These are phyloP conservation scores for Setaria viridis DNA, from an alignment of 202 grass and related monocot genomes.

Conservation along the genomic window DNA sequence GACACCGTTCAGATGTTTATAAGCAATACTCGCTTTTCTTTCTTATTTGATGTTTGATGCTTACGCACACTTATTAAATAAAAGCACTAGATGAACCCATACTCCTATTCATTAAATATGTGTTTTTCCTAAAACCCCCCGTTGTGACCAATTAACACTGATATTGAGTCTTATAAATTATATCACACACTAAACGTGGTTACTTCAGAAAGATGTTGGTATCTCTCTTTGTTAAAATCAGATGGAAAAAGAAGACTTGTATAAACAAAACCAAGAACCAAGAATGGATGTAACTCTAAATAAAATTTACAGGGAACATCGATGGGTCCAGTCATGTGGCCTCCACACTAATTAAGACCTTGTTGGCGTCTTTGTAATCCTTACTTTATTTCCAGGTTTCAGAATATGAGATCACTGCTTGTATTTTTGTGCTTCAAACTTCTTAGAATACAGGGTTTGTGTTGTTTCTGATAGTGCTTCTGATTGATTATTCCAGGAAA, in stretches of 20 bases:
- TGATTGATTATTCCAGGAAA: constrained; percentile 60
- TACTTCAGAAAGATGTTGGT: not conserved
- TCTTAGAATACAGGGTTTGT: not conserved
- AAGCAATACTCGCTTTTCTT: no score
- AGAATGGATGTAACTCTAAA: not conserved
- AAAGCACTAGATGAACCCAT: no score
- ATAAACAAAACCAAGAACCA: not conserved
- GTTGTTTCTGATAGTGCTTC: constrained; percentile 33
- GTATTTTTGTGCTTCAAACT: not conserved
- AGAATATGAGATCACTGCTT: constrained; percentile 30
- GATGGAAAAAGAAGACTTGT: not conserved
- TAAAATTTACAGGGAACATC: not conserved
- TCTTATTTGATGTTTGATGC: not conserved
- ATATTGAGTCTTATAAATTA: not conserved
- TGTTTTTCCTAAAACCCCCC: no score
- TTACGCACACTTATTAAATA: no score
- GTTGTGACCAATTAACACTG: not conserved
- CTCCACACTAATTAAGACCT: not conserved
- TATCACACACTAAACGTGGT: not conserved
- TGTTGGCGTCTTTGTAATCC: not conserved
- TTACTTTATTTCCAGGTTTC: constrained; percentile 10
- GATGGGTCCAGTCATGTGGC: not conserved
- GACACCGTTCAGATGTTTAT: not conserved
- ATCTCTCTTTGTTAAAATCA: not conserved
- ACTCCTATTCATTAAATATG: no score